Evolutionary conservation across 2,329 filamentous ascomycete species (phyloP).

Genomic region (Tolypocladium sp.): DNA sequence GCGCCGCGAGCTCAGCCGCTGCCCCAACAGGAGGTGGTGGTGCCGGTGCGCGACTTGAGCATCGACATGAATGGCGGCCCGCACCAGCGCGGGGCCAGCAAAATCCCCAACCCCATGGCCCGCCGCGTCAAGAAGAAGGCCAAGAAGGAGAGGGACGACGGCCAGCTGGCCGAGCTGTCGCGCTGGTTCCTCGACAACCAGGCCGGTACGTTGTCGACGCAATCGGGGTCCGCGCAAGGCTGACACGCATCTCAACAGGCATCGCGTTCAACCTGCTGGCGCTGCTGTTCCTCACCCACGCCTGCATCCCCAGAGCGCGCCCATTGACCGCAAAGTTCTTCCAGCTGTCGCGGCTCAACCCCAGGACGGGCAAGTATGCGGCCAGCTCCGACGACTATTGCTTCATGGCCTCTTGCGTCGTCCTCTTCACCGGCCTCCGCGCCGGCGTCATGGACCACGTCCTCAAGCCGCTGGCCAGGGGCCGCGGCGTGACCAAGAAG

Average conservation of each 20-base stretch:
- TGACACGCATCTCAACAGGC: neutral
- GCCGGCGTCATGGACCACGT: conserved; percentile 80
- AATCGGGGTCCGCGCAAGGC: neutral
- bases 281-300: conserved; percentile 71
- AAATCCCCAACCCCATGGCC: neutral
- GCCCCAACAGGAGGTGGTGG: neutral
- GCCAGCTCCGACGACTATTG: conserved; percentile 71
- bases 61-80: neutral
- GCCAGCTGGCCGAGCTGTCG: conserved; percentile 47
- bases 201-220: conserved; percentile 49
- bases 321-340: conserved; percentile 77
- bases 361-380: conserved; percentile 57
- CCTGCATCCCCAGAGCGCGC: conserved; percentile 70
- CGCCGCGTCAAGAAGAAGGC: neutral
- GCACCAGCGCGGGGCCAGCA: neutral
- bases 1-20: neutral
- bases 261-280: conserved; percentile 63
- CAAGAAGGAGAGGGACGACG: conserved; percentile 48
- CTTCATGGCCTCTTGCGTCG: conserved; percentile 66
- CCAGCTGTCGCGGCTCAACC: conserved; percentile 72
- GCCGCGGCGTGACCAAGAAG: conserved; percentile 60
- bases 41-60: neutral
- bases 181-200: conserved; percentile 69
- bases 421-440: conserved; percentile 78
- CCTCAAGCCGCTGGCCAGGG: conserved; percentile 65